A percentile compares a stretch with the other conserved stretches of the same genome.
phyloP scores from a whole-genome alignment of 169 alveolate species.

The Amoebophrya sp. region DNA sequence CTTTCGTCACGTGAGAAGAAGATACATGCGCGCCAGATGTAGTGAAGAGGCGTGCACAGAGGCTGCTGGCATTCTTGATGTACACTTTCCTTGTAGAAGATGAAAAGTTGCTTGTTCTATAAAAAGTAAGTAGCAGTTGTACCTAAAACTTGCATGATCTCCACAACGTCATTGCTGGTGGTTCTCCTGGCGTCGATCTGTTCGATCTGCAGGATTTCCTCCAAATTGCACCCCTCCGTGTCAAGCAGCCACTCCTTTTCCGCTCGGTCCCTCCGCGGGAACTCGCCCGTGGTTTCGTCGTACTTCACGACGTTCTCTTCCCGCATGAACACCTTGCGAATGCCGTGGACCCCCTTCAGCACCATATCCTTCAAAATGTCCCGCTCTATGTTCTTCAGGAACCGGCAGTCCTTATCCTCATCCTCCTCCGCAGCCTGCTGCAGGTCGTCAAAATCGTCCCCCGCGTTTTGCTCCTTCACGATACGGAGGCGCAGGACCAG shows the following conservation, averaged over 20 bases:
- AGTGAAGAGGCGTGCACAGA: too few species aligned
- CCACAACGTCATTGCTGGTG: conserved; percentile 94
- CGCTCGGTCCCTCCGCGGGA: conserved; percentile 49
- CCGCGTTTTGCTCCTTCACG: conserved; percentile 58
- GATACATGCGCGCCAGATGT: too few species aligned
- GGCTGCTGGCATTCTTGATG: too few species aligned
- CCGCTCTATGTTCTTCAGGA: conserved; percentile 60
- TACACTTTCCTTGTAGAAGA: too few species aligned
- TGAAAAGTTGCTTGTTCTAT: too few species aligned
- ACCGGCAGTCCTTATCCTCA: conserved; percentile 53
- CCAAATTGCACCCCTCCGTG: conserved; percentile 97
- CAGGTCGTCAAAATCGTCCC: background rate
- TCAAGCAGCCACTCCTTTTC: conserved; percentile 95
- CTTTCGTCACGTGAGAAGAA: too few species aligned
- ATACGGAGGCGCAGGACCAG: conserved; percentile 88
- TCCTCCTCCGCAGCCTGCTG: background rate
- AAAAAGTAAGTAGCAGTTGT: background rate
- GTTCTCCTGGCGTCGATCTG: conserved; percentile 87
- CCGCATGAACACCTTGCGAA: conserved; percentile 92
- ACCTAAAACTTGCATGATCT: conserved; percentile 60
- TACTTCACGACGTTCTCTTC: conserved; percentile 82
- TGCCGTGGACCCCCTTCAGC: conserved; percentile 77
- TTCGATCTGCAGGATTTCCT: conserved; percentile 69
- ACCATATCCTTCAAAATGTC: conserved; percentile 58
- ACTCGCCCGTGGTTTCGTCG: conserved; percentile 74